Base-by-base conservation (phyloP, 768 basidiomycete species). In the Gymnopilus dilepis region DNA sequence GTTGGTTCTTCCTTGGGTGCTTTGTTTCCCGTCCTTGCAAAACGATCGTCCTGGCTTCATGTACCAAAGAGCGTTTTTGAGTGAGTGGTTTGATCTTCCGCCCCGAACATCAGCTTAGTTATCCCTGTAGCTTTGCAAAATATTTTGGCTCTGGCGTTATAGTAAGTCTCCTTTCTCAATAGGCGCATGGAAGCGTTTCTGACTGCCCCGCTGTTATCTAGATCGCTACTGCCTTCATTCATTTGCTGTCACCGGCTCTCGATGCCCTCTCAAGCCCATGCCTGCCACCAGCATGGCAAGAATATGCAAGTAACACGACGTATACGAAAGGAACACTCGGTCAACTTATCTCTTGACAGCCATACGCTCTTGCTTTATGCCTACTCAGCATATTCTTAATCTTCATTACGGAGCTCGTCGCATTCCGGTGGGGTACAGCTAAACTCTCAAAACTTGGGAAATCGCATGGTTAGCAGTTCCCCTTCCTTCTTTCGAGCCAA, bases 131-230 rank as follows among this genome's bases (percentile, higher is more conserved):
- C 53, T 92, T 95, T 72, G 89, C 91, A 31, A 95, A 94, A 74
- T 94, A 90, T 73, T 95, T 96, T 74, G 94, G 94, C 26, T 94
- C 92, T 13, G 94, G 94, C 24, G 91, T 94, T 51, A 93, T 94
- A 67, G 91, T 92, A 60, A 67, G 88, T 78, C 38, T 40, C 13
- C 48, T 31, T 33, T 13, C 43, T 26, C 48, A 57, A 31, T 21
- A 30, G n/a, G n/a, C 48, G 30, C 55, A 51, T 19, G 50, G 62
- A 8, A 63, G 41, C 55, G 22, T 17, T 28, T 60, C n/a, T n/a
- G n/a, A 41, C 56, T 48, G 57, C 33, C 65, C 40, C 53, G 38
- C 30, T 21, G 9, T 31, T 26, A 43, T 58, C 26, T 65, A 93
- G 91, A 90, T 97, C 60, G 94, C 94, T 1, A 97, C 95, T 9